These are phyloP conservation scores for Apiospora saccharicola DNA, from an alignment of 2,329 filamentous ascomycete species.

Conservation along the genomic window DNA sequence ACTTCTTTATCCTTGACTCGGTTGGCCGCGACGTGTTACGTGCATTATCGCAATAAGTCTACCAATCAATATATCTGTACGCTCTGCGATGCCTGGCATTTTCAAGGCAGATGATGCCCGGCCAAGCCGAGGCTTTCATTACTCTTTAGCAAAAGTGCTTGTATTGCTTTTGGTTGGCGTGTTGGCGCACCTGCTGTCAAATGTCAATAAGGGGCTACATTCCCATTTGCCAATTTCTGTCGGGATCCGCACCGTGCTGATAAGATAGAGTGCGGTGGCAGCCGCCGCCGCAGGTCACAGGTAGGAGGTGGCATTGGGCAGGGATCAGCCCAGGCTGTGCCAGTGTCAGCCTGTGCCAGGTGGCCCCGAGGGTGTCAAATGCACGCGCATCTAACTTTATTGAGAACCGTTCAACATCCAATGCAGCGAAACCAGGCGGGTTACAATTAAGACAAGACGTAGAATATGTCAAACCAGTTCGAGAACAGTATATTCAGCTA, in stretches of 20 bases:
- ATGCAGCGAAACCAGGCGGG: too few species aligned
- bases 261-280: conserved; percentile 2
- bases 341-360: background rate
- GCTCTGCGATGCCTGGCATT: background rate
- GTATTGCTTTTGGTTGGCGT: conserved; percentile 8
- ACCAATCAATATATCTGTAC: background rate
- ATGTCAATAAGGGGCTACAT: conserved; percentile 17
- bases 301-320: background rate
- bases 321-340: background rate
- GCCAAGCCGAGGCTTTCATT: conserved; percentile 3
- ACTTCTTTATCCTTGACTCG: background rate
- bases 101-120: background rate
- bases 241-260: conserved; percentile 6
- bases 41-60: background rate
- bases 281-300: too few species aligned
- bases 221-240: conserved; percentile 16
- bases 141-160: background rate
- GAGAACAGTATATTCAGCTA: too few species aligned
- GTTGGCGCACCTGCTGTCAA: conserved; percentile 2
- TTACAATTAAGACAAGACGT: too few species aligned
- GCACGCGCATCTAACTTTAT: too few species aligned
- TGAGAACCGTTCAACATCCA: too few species aligned
- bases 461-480: too few species aligned
- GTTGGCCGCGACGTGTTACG: background rate
- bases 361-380: too few species aligned